These are phyloP conservation scores for Closterium sp. DNA, from an alignment of 139 green algal species.

Conservation along the genomic window DNA sequence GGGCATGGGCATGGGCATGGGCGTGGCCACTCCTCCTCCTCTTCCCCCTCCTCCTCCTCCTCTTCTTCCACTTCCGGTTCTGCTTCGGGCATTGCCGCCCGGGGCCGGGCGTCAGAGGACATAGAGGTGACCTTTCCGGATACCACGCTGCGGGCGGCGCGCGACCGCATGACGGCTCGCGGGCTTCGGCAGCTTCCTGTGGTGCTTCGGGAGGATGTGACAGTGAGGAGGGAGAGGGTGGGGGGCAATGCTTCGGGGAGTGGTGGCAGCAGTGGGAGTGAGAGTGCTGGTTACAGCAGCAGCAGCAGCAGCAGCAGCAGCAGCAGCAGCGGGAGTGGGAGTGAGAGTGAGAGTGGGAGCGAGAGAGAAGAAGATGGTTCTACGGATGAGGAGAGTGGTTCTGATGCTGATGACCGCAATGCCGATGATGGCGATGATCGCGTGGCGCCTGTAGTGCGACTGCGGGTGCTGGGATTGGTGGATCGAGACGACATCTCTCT, in stretches of 20 bases:
- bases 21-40: too few relatives aligned
- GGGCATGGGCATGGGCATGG: too few relatives aligned
- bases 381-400: neutral
- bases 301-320: neutral
- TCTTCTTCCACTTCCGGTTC: too few relatives aligned
- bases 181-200: slow-evolving; percentile 48
- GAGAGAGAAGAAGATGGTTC: neutral
- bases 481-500: too few relatives aligned
- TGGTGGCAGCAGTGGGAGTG: neutral
- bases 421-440: neutral
- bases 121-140: slow-evolving; percentile 1
- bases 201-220: neutral
- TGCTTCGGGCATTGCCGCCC: too few relatives aligned
- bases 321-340: neutral
- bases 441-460: neutral
- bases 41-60: too few relatives aligned
- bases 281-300: neutral
- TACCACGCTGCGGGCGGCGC: slow-evolving; percentile 10
- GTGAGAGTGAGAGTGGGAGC: too few relatives aligned
- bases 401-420: neutral
- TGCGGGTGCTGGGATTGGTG: neutral
- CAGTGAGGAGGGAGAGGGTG: neutral
- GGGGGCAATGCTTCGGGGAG: neutral
- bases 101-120: neutral
- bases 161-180: slow-evolving; percentile 36